Conservation (phyloP, 148 eudicot species). For the Diospyros kaki region DNA sequence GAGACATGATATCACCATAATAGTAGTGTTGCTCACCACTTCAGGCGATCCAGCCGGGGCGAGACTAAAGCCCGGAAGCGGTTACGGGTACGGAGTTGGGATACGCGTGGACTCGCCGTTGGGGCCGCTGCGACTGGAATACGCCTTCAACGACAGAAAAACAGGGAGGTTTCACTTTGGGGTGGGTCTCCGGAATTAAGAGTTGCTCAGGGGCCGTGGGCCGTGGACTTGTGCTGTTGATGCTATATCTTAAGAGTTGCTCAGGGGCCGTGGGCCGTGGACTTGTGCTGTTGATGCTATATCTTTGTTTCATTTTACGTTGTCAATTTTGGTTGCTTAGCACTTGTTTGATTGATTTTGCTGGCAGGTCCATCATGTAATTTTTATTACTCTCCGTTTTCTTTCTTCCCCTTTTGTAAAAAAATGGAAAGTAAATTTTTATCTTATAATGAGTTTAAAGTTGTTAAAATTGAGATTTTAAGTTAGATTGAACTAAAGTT, state of each 20-base stretch:
- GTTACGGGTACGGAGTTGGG: constrained; percentile 90
- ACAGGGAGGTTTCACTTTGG: constrained; percentile 91
- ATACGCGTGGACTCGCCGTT: constrained; percentile 90
- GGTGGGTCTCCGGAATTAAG: constrained; percentile 77
- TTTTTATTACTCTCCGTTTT: too few relatives aligned
- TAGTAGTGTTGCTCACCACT: not conserved
- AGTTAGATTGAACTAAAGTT: too few relatives aligned
- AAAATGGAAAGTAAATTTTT: too few relatives aligned
- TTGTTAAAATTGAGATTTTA: too few relatives aligned
- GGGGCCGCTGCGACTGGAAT: constrained; percentile 90
- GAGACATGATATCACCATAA: not conserved
- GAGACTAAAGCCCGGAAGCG: constrained; percentile 88
- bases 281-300: too few relatives aligned
- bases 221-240: too few relatives aligned
- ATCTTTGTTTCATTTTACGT: too few relatives aligned
- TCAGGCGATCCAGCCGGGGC: constrained; percentile 98
- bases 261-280: not conserved
- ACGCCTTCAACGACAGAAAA: constrained; percentile 78
- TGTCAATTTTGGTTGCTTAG: too few relatives aligned
- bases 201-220: not conserved
- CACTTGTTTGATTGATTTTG: too few relatives aligned
- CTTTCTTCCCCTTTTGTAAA: too few relatives aligned
- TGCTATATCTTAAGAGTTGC: constrained; percentile 11
- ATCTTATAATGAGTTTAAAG: too few relatives aligned
- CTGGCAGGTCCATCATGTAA: too few relatives aligned